phyloP scores from a whole-genome alignment of 148 eudicot genomes.

The Rhododendron mucronatum region DNA sequence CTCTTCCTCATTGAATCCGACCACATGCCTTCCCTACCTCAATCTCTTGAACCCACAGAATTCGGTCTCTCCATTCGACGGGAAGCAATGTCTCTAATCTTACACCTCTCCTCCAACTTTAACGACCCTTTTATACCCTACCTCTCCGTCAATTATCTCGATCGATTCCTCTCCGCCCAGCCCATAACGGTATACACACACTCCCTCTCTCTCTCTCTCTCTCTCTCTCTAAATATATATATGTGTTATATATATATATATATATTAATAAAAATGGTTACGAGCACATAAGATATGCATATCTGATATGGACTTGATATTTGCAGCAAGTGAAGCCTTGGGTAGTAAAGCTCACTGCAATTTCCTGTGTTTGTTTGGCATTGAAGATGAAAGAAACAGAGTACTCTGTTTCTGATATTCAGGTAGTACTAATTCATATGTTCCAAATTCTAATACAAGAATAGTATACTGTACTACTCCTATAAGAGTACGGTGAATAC shows the following conservation, averaged over 20 bases:
- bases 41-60: not conserved
- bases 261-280: too few relatives aligned
- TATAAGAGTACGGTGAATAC: not conserved
- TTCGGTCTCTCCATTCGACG: slow-evolving; percentile 17
- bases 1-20: slow-evolving; percentile 36
- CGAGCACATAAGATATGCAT: not conserved
- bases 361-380: slow-evolving; percentile 44
- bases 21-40: slow-evolving; percentile 37
- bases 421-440: slow-evolving; percentile 26
- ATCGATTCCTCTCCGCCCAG: slow-evolving; percentile 42
- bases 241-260: too few relatives aligned
- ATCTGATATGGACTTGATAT: not conserved
- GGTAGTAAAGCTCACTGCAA: slow-evolving; percentile 37
- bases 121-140: slow-evolving; percentile 30
- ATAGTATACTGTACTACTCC: too few relatives aligned
- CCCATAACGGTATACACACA: slow-evolving; percentile 20
- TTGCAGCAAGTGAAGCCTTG: slow-evolving; percentile 38
- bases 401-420: slow-evolving; percentile 28
- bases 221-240: too few relatives aligned
- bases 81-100: slow-evolving; percentile 26
- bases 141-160: slow-evolving; percentile 52
- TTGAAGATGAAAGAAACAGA: slow-evolving; percentile 44
- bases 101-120: slow-evolving; percentile 20
- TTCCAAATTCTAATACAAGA: too few relatives aligned
- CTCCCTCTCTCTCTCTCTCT: not conserved